Evolutionary conservation across 192 early-diverging fungal genomes (phyloP).

Genomic region (Backusella liffmaniae): DNA sequence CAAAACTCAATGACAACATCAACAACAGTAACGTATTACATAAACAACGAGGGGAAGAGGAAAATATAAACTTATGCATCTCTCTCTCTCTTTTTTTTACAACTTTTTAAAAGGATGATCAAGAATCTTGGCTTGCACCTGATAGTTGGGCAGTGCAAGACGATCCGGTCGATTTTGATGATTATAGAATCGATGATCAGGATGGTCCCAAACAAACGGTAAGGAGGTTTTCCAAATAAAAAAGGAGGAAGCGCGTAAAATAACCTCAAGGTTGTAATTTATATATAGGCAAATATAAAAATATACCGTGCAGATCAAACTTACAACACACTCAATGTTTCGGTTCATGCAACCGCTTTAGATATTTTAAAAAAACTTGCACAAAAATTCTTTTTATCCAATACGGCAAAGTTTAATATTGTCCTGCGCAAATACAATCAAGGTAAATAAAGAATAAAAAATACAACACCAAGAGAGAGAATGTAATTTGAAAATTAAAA

Average conservation of each 20-base stretch:
- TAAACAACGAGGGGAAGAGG: no score
- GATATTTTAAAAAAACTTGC: constrained; percentile 73
- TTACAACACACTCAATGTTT: constrained; percentile 73
- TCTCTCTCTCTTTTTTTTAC: not conserved
- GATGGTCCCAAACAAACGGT: constrained; percentile 7
- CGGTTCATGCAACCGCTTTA: constrained; percentile 62
- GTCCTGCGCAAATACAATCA: constrained; percentile 20
- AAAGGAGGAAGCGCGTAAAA: not conserved
- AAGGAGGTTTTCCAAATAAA: not conserved
- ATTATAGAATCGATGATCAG: constrained; percentile 28
- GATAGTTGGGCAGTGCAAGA: constrained; percentile 69
- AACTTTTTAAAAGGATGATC: not conserved
- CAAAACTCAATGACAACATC: not conserved
- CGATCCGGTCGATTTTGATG: constrained; percentile 31
- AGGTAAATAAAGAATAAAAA: not conserved
- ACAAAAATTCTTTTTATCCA: constrained; percentile 79
- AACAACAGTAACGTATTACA: not conserved
- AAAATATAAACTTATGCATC: not conserved
- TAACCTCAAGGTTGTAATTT: not conserved
- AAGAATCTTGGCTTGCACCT: constrained; percentile 56
- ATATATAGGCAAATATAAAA: constrained; percentile 56
- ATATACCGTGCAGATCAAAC: constrained; percentile 80
- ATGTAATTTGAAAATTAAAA: not conserved
- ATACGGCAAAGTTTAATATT: constrained; percentile 45
- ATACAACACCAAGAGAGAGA: not conserved